phyloP scores from a whole-genome alignment of 805 yeast species.

The Metschnikowia borealis region DNA sequence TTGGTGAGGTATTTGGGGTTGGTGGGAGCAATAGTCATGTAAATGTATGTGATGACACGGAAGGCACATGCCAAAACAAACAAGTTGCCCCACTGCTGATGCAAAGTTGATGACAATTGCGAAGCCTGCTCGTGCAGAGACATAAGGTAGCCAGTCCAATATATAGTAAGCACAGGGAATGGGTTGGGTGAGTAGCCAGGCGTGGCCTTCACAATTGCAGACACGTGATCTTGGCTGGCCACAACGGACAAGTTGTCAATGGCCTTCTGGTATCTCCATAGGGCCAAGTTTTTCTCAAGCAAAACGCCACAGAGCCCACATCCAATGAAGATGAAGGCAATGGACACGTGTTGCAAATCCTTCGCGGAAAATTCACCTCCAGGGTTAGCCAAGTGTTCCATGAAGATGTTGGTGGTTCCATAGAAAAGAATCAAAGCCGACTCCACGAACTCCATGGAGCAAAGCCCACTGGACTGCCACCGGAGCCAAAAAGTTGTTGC shows the following conservation, averaged over 20 bases:
- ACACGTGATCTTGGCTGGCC: slow-evolving; percentile 8
- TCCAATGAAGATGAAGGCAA: slow-evolving; percentile 89
- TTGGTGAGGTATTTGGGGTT: slow-evolving; percentile 21
- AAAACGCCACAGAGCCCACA: slow-evolving; percentile 89
- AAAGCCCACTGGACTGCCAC: slow-evolving; percentile 42
- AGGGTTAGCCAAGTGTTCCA: slow-evolving; percentile 69
- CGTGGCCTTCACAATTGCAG: slow-evolving; percentile 30
- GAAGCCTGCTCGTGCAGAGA: slow-evolving; percentile 91
- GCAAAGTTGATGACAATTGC: slow-evolving; percentile 69
- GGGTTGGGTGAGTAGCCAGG: slow-evolving; percentile 91
- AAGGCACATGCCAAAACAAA: slow-evolving; percentile 79
- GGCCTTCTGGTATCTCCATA: slow-evolving; percentile 54
- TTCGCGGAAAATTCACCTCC: slow-evolving; percentile 88
- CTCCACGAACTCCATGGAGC: slow-evolving; percentile 86
- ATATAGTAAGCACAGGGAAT: slow-evolving; percentile 87
- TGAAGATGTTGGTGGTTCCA: slow-evolving; percentile 83
- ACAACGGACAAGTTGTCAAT: slow-evolving; percentile 15
- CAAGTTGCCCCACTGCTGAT: slow-evolving; percentile 88
- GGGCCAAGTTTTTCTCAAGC: slow-evolving; percentile 60
- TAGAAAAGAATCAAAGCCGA: slow-evolving; percentile 76
- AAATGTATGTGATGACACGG: slow-evolving; percentile 59
- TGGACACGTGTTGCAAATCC: slow-evolving; percentile 85
- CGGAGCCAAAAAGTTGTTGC: slow-evolving; percentile 34
- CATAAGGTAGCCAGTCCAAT: slow-evolving; percentile 96
- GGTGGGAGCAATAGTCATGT: slow-evolving; percentile 41